Base-by-base conservation (phyloP, 2,329 filamentous ascomycete genomes). In the Claviceps purpurea region DNA sequence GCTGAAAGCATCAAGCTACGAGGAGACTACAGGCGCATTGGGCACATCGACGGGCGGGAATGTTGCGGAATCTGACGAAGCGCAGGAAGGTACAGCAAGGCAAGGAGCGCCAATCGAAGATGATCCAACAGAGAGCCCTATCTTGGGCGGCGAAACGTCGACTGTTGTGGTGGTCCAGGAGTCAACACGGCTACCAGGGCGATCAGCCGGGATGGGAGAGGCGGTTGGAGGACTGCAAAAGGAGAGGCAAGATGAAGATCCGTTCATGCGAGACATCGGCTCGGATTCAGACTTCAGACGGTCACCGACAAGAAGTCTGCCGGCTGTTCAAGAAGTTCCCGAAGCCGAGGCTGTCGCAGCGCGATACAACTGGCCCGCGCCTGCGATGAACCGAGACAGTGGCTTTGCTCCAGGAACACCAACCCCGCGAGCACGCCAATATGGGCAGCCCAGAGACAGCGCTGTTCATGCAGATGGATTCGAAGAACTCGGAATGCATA, bases 401-500 rank as follows among this genome's bases (percentile, higher is more conserved):
- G 60, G 60, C 24, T 60, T 64, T 47, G 62, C 52, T 24, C 63
- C 70, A 5, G 73, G 70, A 46, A 74, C 75, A 2, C 70, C 76
- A 14, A 66, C 65, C 43, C 62, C 67, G 41, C 65, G 66, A 50
- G 64, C 62, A 47, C 65, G 68, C 50, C 62, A 64, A 13, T 63
- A 69, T 20, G 65, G 69, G 34, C 60, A 64, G 34, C 65, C 69
- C 48, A 71, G 75, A 44, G 78, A 82, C 59, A 82, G 79, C 62
- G 78, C 76, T 26, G 73, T 81, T 34, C 74, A 80, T 57, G 66
- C 79, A 44, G 72, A 70, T 22, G 75, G 78, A 42, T 70, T 66
- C 67, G 56, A 61, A n/a, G 72, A 72, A 38, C 45, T 55, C 59
- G 57, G 54, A 50, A 44, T 61, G 51, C 57, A 60, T 45, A 64